These are phyloP conservation scores for Botrytis tulipae DNA, from an alignment of 2,329 filamentous ascomycete species.

Conservation along the genomic window DNA sequence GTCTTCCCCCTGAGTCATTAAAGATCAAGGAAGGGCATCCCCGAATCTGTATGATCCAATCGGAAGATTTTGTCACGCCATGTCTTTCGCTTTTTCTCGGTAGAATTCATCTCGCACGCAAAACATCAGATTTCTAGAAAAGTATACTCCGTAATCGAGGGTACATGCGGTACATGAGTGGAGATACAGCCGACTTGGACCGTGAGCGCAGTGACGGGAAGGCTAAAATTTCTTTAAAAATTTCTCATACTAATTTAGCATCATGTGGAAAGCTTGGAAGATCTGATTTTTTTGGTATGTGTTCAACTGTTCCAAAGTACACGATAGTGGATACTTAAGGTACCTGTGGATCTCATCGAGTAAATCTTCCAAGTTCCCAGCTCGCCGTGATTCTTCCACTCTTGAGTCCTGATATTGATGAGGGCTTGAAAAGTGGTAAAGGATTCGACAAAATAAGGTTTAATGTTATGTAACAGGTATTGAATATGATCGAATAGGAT, in stretches of 20 bases:
- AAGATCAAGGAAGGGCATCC: not conserved
- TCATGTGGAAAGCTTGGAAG: conserved; percentile 7
- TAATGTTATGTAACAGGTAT: conserved; percentile 6
- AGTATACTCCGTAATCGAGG: conserved; percentile 12
- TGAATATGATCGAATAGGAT: conserved; percentile 1
- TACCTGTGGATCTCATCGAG: conserved; percentile 3
- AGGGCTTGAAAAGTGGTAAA: not conserved
- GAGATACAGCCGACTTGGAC: not conserved
- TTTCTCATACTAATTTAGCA: not conserved
- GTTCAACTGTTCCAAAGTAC: not conserved
- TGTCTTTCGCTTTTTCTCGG: conserved; percentile 7
- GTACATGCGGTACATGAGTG: conserved; percentile 15
- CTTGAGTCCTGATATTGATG: not conserved
- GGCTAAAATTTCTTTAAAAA: not conserved
- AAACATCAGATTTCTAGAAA: conserved; percentile 13
- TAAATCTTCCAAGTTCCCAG: not conserved
- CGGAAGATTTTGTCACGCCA: conserved; percentile 14
- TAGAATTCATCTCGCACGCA: conserved; percentile 2
- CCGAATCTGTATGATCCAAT: not conserved
- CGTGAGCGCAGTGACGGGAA: not conserved
- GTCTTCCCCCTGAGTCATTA: conserved; percentile 8
- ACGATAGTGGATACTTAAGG: not conserved
- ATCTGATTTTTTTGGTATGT: not conserved
- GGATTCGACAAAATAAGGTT: not conserved
- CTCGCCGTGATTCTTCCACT: conserved; percentile 6